Evolutionary conservation across 805 yeast species (phyloP).

Genomic region (Pichia rugopelliculosa): DNA sequence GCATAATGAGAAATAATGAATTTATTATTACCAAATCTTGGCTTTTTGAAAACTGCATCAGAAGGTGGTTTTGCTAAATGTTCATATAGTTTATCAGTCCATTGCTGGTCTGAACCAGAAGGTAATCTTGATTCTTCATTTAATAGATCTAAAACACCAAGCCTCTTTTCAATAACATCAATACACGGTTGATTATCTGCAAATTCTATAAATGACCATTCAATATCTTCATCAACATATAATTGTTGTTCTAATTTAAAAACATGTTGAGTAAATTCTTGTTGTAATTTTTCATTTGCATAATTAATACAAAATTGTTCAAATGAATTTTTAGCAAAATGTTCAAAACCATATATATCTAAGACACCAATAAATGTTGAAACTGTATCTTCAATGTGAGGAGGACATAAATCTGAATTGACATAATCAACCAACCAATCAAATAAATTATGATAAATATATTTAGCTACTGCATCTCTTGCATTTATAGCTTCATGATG

Average conservation of each 20-base stretch:
- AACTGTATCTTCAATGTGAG: slow-evolving; percentile 51
- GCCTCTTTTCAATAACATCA: slow-evolving; percentile 76
- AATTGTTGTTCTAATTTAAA: slow-evolving; percentile 96
- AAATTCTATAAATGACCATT: slow-evolving; percentile 94
- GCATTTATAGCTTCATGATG: slow-evolving; percentile 83
- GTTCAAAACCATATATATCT: slow-evolving; percentile 97
- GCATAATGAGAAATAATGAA: slow-evolving; percentile 93
- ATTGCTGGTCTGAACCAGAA: slow-evolving; percentile 84
- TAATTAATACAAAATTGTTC: slow-evolving; percentile 97
- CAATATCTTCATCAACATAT: slow-evolving; percentile 83
- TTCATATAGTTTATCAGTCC: slow-evolving; percentile 86
- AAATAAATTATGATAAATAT: slow-evolving; percentile 82
- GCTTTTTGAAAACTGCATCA: slow-evolving; percentile 75
- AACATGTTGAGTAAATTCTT: slow-evolving; percentile 95
- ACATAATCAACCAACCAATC: slow-evolving; percentile 91
- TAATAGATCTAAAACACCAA: slow-evolving; percentile 80
- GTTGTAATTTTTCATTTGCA: slow-evolving; percentile 95
- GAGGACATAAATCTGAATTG: slow-evolving; percentile 74
- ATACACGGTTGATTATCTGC: slow-evolving; percentile 97
- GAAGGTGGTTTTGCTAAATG: slow-evolving; percentile 75
- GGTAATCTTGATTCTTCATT: slow-evolving; percentile 96
- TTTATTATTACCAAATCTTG: slow-evolving; percentile 87
- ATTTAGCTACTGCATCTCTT: slow-evolving; percentile 95
- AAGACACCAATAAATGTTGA: slow-evolving; percentile 78
- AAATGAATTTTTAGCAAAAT: slow-evolving; percentile 86